Base-by-base conservation (phyloP, 2,329 filamentous ascomycete genomes). In the Phaeosphaeria sp. region DNA sequence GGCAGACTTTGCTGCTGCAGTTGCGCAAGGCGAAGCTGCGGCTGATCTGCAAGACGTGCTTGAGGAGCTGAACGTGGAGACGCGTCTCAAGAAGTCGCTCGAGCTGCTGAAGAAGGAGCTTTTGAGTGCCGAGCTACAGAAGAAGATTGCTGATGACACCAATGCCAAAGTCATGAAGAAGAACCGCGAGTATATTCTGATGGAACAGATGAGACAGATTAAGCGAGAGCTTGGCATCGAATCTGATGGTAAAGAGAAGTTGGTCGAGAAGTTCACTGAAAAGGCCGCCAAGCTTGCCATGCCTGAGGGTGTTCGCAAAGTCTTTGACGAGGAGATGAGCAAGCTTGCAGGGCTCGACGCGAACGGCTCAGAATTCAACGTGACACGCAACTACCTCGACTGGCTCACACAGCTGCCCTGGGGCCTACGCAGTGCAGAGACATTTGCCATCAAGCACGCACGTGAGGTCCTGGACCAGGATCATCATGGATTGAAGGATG, bases 201-300 rank as follows among this genome's bases (percentile, higher is more conserved):
- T 97, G 92, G 95, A 99, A 79, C 96, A 99, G 77, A 97, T 99
- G 93, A 98, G 98, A 82, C 95, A 93, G 23, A 99, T 99, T 72
- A 90, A 92, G 57, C 87, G 95, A 57, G 95, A 99, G 78, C 87
- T 99, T 49, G 95, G 96, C 21, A 92, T 99, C 52, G 96, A 99
- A 76, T 96, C 92, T 6, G 95, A 99, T 73, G 95, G 96, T 64
- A 99, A 98, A 79, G 95, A 99, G 73, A 98, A 98, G 80, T 84
- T 99, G 13, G 91, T 99, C 1, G 95, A 98, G 77, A 96, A 91
- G 76, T 99, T 99, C 83, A 95, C 92, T 79, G 93, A 97, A 72
- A 97, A 97, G 83, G 93, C 92, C 0, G 85, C 87, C 73, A 97
- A 96, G 75, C 84, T 99, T 49, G 93, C 93, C 2, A 99, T 99